These are phyloP conservation scores for Vitis rupestris DNA, from an alignment of 164 flowering plant species.

Conservation along the genomic window DNA sequence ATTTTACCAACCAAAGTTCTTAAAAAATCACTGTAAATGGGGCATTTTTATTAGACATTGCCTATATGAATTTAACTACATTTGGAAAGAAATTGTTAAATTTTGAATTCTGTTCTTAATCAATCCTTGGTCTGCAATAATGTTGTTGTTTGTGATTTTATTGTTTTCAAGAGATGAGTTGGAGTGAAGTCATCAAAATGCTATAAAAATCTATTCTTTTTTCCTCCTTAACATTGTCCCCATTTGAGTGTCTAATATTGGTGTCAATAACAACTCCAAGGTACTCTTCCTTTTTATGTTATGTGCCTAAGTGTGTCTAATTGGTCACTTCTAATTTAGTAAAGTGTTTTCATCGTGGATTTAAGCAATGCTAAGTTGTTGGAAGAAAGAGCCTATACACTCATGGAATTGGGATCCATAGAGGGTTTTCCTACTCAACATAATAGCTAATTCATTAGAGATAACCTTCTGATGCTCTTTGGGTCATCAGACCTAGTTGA, in stretches of 20 bases:
- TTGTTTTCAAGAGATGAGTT: too few relatives aligned
- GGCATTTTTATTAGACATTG: too few relatives aligned
- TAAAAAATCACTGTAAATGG: too few relatives aligned
- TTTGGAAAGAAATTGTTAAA: too few relatives aligned
- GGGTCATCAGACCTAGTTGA: conserved; percentile 85
- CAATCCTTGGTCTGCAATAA: too few relatives aligned
- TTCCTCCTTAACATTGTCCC: conserved; percentile 58
- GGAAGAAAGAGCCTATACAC: conserved; percentile 54
- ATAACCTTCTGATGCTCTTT: conserved; percentile 76
- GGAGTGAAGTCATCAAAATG: conserved; percentile 46
- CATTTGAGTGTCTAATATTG: conserved; percentile 47
- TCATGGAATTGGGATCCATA: conserved; percentile 93
- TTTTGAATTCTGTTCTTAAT: too few relatives aligned
- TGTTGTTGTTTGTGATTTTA: too few relatives aligned
- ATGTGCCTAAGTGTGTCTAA: too few relatives aligned
- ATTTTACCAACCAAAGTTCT: too few relatives aligned
- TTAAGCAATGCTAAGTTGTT: conserved; percentile 42
- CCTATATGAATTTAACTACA: too few relatives aligned
- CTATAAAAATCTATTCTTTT: conserved; percentile 84
- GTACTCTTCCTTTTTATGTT: not conserved
- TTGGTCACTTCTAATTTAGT: not conserved
- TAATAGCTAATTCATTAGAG: conserved; percentile 24
- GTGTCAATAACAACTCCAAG: conserved; percentile 12
- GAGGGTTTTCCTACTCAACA: conserved; percentile 61
- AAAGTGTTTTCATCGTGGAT: conserved; percentile 5